Percentiles rank a stretch among this genome's conserved stretches.
phyloP scores from a whole-genome alignment of 2,329 filamentous ascomycete species.

The Exophiala dermatitidis region DNA sequence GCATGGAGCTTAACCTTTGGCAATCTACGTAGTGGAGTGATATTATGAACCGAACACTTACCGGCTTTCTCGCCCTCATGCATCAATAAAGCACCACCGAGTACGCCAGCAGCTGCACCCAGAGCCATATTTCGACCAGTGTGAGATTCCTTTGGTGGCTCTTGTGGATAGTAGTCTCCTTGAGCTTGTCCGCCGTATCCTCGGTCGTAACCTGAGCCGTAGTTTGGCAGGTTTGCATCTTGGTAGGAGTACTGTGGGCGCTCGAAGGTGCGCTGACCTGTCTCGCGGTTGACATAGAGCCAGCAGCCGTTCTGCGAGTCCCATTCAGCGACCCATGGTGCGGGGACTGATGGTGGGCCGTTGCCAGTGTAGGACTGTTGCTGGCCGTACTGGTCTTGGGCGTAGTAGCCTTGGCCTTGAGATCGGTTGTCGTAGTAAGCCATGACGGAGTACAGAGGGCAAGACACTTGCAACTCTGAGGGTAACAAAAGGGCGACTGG shows the following conservation, averaged over 20 bases:
- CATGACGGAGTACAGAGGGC: neutral
- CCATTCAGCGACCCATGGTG: constrained; percentile 43
- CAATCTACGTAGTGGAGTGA: too few relatives aligned
- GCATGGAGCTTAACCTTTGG: neutral
- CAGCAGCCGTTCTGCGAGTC: constrained; percentile 37
- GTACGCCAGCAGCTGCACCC: constrained; percentile 37
- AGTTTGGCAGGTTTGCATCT: neutral
- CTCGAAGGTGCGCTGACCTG: constrained; percentile 38
- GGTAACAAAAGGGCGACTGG: too few relatives aligned
- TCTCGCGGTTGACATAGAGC: constrained; percentile 43
- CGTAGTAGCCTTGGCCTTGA: neutral
- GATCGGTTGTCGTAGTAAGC: constrained; percentile 11
- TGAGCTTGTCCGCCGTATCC: constrained; percentile 12
- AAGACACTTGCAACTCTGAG: neutral
- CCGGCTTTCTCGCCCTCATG: constrained; percentile 41
- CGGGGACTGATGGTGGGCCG: constrained; percentile 29
- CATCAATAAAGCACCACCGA: constrained; percentile 41
- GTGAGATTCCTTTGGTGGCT: constrained; percentile 24
- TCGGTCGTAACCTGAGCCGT: constrained; percentile 11
- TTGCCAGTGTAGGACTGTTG: constrained; percentile 13
- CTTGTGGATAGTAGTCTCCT: constrained; percentile 22
- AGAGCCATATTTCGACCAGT: constrained; percentile 34
- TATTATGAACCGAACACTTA: constrained; percentile 24
- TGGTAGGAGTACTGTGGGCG: constrained; percentile 29
- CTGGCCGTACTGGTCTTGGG: constrained; percentile 2